Conservation (phyloP, 371 early-diverging fungal genomes). For the Mortierella polycephala region DNA sequence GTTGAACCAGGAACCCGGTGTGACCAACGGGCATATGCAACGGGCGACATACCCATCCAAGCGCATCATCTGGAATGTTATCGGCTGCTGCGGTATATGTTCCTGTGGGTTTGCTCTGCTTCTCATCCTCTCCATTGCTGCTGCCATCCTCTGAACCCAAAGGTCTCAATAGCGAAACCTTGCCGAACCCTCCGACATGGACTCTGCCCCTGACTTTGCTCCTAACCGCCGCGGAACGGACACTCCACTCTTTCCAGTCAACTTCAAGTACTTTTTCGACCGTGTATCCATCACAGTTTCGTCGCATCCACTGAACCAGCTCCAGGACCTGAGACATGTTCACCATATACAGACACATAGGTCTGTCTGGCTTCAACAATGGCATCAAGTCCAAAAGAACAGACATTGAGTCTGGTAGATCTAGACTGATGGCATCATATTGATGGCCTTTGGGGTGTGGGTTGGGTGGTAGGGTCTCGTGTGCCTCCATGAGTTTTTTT, state of each 20-base stretch:
- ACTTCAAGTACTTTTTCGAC: slow-evolving; percentile 74
- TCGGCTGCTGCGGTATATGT: slow-evolving; percentile 28
- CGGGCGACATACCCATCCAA: slow-evolving; percentile 73
- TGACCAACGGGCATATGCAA: slow-evolving; percentile 65
- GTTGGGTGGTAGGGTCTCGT: slow-evolving; percentile 29
- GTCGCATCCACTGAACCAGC: slow-evolving; percentile 59
- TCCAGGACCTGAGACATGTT: slow-evolving; percentile 82
- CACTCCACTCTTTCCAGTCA: slow-evolving; percentile 79
- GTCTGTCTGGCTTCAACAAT: slow-evolving; percentile 71
- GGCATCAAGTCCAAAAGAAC: slow-evolving; percentile 61
- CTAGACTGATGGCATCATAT: slow-evolving; percentile 77
- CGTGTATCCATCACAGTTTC: slow-evolving; percentile 32
- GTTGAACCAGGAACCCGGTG: slow-evolving; percentile 72
- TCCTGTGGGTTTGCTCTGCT: not conserved
- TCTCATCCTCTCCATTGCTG: not conserved
- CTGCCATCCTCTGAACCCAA: not conserved
- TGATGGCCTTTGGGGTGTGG: slow-evolving; percentile 48
- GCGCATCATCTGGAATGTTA: slow-evolving; percentile 47
- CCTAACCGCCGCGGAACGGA: slow-evolving; percentile 70
- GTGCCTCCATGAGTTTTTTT: slow-evolving; percentile 13
- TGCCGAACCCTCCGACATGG: slow-evolving; percentile 47
- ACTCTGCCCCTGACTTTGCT: slow-evolving; percentile 52
- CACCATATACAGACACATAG: slow-evolving; percentile 76
- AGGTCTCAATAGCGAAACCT: slow-evolving; percentile 14
- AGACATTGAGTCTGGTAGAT: slow-evolving; percentile 74